Evolutionary conservation across 495 filamentous ascomycete species (phyloP).

Genomic region (Cryomyces antarcticus): DNA sequence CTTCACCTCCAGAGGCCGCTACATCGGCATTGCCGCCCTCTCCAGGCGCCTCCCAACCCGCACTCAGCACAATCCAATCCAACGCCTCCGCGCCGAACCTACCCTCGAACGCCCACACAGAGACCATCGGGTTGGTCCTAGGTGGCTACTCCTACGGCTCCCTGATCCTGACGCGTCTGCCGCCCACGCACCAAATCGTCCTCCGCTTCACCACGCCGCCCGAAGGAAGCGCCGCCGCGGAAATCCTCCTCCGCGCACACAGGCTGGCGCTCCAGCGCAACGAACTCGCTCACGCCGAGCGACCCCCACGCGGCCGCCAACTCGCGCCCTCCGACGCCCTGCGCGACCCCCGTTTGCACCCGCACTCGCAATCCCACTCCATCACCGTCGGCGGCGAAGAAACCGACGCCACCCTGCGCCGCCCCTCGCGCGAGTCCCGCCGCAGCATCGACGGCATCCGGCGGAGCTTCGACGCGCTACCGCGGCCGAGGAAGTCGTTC

Average conservation of each 20-base stretch:
- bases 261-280: constrained; percentile 36
- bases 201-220: constrained; percentile 31
- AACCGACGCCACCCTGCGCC: constrained; percentile 9
- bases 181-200: constrained; percentile 35
- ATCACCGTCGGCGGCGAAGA: constrained; percentile 19
- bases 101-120: neutral
- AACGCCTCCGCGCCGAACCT: neutral
- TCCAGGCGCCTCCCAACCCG: neutral
- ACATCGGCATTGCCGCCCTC: neutral
- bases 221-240: constrained; percentile 32
- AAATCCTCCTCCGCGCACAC: constrained; percentile 46
- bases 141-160: constrained; percentile 89
- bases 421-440: constrained; percentile 11
- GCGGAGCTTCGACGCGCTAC: neutral
- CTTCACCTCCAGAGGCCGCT: neutral
- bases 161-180: constrained; percentile 54
- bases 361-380: constrained; percentile 2
- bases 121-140: constrained; percentile 29
- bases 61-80: neutral
- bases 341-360: neutral
- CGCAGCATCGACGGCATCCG: constrained; percentile 6
- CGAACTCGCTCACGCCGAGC: constrained; percentile 8
- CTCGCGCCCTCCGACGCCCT: neutral
- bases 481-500: neutral
- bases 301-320: neutral